Evolutionary conservation across 345 rosid genomes (phyloP).

Genomic region (Cochlearia excelsa): DNA sequence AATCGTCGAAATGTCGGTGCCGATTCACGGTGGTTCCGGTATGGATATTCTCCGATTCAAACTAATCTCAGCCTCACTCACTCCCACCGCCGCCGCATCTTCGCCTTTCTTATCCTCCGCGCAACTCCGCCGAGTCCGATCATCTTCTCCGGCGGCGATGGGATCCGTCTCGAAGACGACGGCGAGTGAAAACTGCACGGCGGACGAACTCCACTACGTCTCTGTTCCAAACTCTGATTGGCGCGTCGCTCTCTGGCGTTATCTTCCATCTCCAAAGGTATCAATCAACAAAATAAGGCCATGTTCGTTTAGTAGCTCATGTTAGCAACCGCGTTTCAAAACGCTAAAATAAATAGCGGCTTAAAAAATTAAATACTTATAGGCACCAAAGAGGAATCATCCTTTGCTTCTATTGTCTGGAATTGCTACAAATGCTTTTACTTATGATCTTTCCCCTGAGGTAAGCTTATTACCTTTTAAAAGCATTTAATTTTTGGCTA

Average conservation of each 20-base stretch:
- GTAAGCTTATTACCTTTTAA: conserved; percentile 24
- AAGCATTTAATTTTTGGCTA: neutral
- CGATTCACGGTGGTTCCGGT: conserved; percentile 3
- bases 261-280: conserved; percentile 60
- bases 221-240: conserved; percentile 66
- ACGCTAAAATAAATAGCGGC: too few relatives aligned
- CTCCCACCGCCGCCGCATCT: conserved; percentile 23
- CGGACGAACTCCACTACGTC: conserved; percentile 91
- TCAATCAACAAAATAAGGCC: too few relatives aligned
- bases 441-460: conserved; percentile 76
- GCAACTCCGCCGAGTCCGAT: conserved; percentile 21
- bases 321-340: too few relatives aligned
- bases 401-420: conserved; percentile 75
- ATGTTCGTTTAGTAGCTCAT: too few relatives aligned
- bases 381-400: conserved; percentile 65
- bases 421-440: conserved; percentile 71
- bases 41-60: conserved; percentile 41
- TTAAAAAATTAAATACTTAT: neutral
- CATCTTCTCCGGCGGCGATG: conserved; percentile 19
- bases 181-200: conserved; percentile 48
- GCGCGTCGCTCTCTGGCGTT: conserved; percentile 92
- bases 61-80: conserved; percentile 39
- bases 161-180: conserved; percentile 2
- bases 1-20: neutral
- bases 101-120: conserved; percentile 16